A percentile compares a stretch with the other conserved stretches of the same genome.
Conservation (phyloP, 352 stramenopile genomes). For the Pythium myriotylum region DNA sequence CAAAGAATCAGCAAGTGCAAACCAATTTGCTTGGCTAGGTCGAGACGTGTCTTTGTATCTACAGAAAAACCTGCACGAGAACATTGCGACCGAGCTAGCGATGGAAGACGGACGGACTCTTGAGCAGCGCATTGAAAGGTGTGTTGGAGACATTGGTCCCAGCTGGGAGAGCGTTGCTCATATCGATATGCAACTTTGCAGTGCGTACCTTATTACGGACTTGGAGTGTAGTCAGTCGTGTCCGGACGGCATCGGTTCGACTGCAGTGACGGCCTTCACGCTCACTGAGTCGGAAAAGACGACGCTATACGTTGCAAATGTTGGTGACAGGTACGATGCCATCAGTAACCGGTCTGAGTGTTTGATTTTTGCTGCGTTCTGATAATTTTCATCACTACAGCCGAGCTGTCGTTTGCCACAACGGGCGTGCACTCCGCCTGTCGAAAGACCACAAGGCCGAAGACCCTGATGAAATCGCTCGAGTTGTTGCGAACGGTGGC, state of each 20-base stretch:
- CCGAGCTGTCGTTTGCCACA: slow-evolving; percentile 65
- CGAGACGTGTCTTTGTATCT: slow-evolving; percentile 71
- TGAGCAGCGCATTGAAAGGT: slow-evolving; percentile 69
- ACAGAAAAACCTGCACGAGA: slow-evolving; percentile 67
- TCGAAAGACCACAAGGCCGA: slow-evolving; percentile 81
- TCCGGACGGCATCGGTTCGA: slow-evolving; percentile 54
- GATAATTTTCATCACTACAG: slow-evolving; percentile 29
- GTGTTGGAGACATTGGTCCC: no score
- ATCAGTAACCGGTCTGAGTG: no score
- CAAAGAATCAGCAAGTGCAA: no score
- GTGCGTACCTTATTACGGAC: slow-evolving; percentile 77
- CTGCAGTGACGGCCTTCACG: slow-evolving; percentile 57
- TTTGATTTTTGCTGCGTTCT: slow-evolving; percentile 2
- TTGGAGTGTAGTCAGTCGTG: slow-evolving; percentile 68
- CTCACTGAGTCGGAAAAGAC: slow-evolving; percentile 41
- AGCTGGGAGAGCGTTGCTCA: no score
- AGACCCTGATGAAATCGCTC: slow-evolving; percentile 51
- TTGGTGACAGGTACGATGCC: slow-evolving; percentile 84
- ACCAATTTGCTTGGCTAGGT: no score
- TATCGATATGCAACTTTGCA: slow-evolving; percentile 26
- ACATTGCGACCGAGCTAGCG: slow-evolving; percentile 54
- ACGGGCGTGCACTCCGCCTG: slow-evolving; percentile 52
- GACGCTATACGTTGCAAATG: slow-evolving; percentile 66
- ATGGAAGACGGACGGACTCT: slow-evolving; percentile 41
- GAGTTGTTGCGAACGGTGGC: slow-evolving; percentile 58